Percentiles rank a stretch among this genome's conserved stretches.
phyloP scores from a whole-genome alignment of 257 asterid genomes.

The Nicotiana tabacum region DNA sequence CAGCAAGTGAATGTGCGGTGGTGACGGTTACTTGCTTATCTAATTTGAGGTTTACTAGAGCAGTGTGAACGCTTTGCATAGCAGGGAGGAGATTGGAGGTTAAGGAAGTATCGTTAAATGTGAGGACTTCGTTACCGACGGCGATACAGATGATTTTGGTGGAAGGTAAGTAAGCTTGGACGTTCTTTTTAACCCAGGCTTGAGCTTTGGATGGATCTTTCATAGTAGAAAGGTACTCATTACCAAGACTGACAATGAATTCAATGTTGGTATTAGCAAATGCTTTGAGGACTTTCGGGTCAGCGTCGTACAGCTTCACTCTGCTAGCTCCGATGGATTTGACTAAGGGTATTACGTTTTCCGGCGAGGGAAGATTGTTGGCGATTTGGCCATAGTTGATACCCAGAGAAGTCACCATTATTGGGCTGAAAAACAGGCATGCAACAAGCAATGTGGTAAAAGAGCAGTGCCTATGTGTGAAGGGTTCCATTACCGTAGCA shows the following conservation, averaged over 20 bases:
- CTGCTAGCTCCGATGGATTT: slow-evolving; percentile 66
- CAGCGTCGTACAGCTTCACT: slow-evolving; percentile 83
- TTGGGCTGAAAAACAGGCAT: slow-evolving; percentile 14
- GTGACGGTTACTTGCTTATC: slow-evolving; percentile 58
- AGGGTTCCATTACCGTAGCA: background rate
- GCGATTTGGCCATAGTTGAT: slow-evolving; percentile 89
- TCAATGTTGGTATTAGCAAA: slow-evolving; percentile 77
- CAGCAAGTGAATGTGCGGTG: slow-evolving; percentile 69
- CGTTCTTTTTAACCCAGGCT: slow-evolving; percentile 64
- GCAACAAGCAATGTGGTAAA: background rate
- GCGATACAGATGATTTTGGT: slow-evolving; percentile 70
- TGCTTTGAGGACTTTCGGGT: slow-evolving; percentile 61
- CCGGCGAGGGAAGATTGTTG: slow-evolving; percentile 74
- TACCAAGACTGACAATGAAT: slow-evolving; percentile 65
- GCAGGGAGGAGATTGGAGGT: slow-evolving; percentile 65
- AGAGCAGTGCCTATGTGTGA: background rate
- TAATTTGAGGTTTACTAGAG: slow-evolving; percentile 52
- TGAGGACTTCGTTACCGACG: slow-evolving; percentile 77
- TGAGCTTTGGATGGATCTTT: slow-evolving; percentile 53
- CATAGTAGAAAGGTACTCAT: slow-evolving; percentile 48
- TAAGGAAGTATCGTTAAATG: slow-evolving; percentile 51
- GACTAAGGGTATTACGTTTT: slow-evolving; percentile 52
- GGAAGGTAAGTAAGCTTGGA: slow-evolving; percentile 52
- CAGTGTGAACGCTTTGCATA: slow-evolving; percentile 58
- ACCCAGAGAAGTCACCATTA: slow-evolving; percentile 38